These are phyloP conservation scores for Lepidium africanum DNA, from an alignment of 345 rosid species.

Conservation along the genomic window DNA sequence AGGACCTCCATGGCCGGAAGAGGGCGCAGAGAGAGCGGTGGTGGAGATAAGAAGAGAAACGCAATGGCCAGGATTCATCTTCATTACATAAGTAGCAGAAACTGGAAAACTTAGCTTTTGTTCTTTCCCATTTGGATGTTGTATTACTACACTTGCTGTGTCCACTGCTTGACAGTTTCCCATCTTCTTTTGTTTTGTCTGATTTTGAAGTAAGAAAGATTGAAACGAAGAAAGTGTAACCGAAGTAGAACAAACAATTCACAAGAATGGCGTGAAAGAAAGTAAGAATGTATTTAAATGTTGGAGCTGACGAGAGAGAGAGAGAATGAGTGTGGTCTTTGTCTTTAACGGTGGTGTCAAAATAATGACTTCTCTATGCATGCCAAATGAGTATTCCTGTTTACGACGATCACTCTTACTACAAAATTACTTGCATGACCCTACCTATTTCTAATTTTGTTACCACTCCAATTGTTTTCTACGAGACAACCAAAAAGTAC, in stretches of 20 bases:
- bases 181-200: constrained; percentile 30
- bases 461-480: no score
- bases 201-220: not conserved
- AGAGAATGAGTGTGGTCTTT: constrained; percentile 18
- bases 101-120: constrained; percentile 61
- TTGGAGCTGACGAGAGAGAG: not conserved
- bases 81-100: constrained; percentile 64
- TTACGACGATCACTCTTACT: not conserved
- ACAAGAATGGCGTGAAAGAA: constrained; percentile 11
- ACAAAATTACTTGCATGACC: no score
- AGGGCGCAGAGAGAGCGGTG: constrained; percentile 32
- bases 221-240: not conserved
- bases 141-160: constrained; percentile 65
- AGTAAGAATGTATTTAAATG: constrained; percentile 4
- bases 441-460: no score
- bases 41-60: constrained; percentile 90
- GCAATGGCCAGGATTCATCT: constrained; percentile 81
- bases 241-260: not conserved
- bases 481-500: no score
- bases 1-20: constrained; percentile 23
- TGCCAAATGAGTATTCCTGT: constrained; percentile 20
- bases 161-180: constrained; percentile 94
- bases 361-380: constrained; percentile 22
- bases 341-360: constrained; percentile 18
- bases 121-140: constrained; percentile 68